Percentiles rank a stretch among this genome's conserved stretches.
These are phyloP conservation scores for Fusarium siculi DNA, from an alignment of 2,329 filamentous ascomycete species.

Conservation along the genomic window DNA sequence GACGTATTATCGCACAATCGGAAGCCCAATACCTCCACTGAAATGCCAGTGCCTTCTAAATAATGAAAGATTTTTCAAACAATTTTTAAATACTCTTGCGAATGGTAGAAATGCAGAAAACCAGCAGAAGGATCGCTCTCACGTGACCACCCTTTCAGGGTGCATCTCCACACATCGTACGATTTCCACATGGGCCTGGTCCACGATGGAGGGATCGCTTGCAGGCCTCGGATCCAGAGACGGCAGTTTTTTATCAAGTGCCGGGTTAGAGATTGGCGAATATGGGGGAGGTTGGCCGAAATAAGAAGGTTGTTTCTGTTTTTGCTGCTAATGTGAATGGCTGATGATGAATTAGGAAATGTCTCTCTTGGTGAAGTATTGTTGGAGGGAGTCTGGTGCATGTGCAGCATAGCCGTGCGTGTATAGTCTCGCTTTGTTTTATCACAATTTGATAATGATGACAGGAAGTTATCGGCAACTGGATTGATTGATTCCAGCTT, in stretches of 20 bases:
- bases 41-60: accelerated
- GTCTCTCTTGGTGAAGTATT: neutral
- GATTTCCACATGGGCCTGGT: slow-evolving; percentile 30
- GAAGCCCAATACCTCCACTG: accelerated
- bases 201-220: slow-evolving; percentile 17
- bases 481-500: neutral
- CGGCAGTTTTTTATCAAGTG: slow-evolving; percentile 1
- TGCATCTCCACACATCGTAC: slow-evolving; percentile 40
- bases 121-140: neutral
- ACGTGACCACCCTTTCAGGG: slow-evolving; percentile 33
- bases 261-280: neutral
- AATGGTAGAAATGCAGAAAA: no score
- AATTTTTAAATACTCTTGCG: neutral
- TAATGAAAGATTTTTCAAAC: accelerated
- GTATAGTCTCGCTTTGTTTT: neutral
- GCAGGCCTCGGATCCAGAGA: slow-evolving; percentile 4
- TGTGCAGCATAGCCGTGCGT: no score
- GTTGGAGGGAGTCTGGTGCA: neutral
- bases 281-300: slow-evolving; percentile 5
- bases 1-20: no score
- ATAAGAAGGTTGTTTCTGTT: neutral
- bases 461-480: no score
- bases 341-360: neutral
- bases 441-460: neutral
- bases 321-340: neutral